These are phyloP conservation scores for barrel medic (Medicago truncatula) DNA, from an alignment of 306 rosid genomes.

Conservation along the genomic window MtrunA17r5.0-ANR NC_053045.1:49951001-49951500, in stretches of 20 bases:
- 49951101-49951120: neutral
- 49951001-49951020: neutral
- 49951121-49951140: neutral
- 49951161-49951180: neutral
- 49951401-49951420: neutral
- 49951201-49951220: neutral
- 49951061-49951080: neutral
- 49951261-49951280: neutral
- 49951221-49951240: neutral
- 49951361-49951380: slow-evolving; percentile 51
- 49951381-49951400: slow-evolving; percentile 40
- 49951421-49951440: slow-evolving; percentile 23
- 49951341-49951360: slow-evolving; percentile 45
- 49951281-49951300: slow-evolving; percentile 37
- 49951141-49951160: neutral
- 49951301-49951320: slow-evolving; percentile 48
- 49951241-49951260: neutral
- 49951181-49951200: neutral
- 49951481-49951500: slow-evolving; percentile 55
- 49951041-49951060: slow-evolving; percentile 25
- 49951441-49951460: neutral
- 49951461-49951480: neutral
- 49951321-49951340: slow-evolving; percentile 37
- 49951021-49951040: neutral
- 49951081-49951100: slow-evolving; percentile 14